phyloP scores from a whole-genome alignment of 129 eudicot genomes.

The Centrapalus pauciflorus region DNA sequence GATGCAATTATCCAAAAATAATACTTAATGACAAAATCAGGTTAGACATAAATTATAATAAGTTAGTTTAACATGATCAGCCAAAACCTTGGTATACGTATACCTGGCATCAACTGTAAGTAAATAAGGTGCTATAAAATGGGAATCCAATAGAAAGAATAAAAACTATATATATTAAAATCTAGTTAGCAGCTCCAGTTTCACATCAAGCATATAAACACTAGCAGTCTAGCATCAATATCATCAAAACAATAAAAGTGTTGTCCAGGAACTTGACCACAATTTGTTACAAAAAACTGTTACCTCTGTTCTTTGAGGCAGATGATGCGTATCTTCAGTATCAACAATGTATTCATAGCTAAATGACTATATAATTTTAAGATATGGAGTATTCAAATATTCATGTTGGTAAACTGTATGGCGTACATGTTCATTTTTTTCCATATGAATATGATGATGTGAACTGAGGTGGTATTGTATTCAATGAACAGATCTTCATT shows the following conservation, averaged over 20 bases:
- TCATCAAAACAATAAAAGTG: background rate
- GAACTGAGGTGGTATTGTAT: background rate
- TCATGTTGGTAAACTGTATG: too few species aligned
- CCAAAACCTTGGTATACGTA: background rate
- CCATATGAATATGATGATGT: slow-evolving; percentile 1
- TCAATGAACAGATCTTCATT: background rate
- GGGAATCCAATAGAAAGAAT: background rate
- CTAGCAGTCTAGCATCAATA: background rate
- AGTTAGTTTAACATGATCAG: background rate
- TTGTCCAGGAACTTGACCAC: background rate
- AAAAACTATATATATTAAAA: background rate
- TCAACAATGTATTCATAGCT: slow-evolving; percentile 7
- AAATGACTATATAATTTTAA: background rate
- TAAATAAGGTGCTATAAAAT: background rate
- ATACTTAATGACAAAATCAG: background rate
- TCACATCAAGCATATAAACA: background rate
- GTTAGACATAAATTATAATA: background rate
- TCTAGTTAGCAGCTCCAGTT: background rate
- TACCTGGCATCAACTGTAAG: background rate
- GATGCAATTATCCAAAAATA: background rate
- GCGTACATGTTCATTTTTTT: background rate
- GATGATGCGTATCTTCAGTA: background rate
- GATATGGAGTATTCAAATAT: background rate
- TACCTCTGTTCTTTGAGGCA: slow-evolving; percentile 7
- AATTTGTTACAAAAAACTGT: background rate